Evolutionary conservation across 2,329 filamentous ascomycete genomes (phyloP).

Genomic region (Cercospora zeae-maydis): DNA sequence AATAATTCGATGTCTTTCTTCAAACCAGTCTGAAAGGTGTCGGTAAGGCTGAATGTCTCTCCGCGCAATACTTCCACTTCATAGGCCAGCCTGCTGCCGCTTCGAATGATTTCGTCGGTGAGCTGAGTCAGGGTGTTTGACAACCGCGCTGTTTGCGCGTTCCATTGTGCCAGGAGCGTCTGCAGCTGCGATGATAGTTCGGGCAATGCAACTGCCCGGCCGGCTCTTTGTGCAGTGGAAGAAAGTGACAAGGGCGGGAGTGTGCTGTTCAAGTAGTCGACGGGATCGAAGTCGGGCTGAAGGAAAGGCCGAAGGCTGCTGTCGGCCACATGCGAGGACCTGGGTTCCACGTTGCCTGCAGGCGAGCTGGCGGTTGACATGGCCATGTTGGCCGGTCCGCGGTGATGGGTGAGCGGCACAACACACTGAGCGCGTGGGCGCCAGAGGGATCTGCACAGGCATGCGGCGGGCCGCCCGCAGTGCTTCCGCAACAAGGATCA

Average conservation of each 20-base stretch:
- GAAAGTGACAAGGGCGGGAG: constrained; percentile 64
- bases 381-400: constrained; percentile 10
- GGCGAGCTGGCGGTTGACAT: constrained; percentile 6
- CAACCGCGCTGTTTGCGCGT: constrained; percentile 79
- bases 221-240: constrained; percentile 38
- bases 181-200: constrained; percentile 79
- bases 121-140: constrained; percentile 79
- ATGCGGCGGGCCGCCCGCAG: neutral
- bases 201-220: constrained; percentile 57
- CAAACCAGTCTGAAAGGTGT: constrained; percentile 70
- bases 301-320: constrained; percentile 72
- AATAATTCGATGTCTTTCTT: constrained; percentile 70
- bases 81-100: constrained; percentile 83
- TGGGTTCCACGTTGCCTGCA: constrained; percentile 27
- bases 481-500: neutral
- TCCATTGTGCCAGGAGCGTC: constrained; percentile 79
- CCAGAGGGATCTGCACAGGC: neutral
- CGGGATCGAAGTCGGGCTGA: constrained; percentile 72
- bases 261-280: constrained; percentile 76
- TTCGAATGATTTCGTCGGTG: constrained; percentile 90
- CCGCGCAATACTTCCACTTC: constrained; percentile 92
- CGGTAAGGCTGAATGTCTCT: constrained; percentile 75
- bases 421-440: neutral
- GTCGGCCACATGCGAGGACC: constrained; percentile 64
- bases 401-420: neutral